Base-by-base conservation (phyloP, 1,284 basidiomycete species). In the Sanguinoderma infundibulare region DNA sequence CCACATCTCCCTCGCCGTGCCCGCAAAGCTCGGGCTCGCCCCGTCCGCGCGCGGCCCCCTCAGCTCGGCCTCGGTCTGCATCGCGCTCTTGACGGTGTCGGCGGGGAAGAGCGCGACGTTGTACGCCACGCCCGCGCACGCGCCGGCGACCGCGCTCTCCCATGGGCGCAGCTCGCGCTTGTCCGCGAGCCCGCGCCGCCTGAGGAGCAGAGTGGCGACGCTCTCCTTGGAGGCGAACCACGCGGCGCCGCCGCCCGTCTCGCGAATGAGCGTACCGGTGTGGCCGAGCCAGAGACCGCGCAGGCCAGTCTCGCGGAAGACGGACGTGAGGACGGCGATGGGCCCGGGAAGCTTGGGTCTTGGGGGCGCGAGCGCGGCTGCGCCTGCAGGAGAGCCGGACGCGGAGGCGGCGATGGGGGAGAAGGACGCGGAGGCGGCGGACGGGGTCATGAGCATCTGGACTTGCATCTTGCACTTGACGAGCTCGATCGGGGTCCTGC, bases 401-500 rank as follows among this genome's bases (percentile, higher is more conserved):
- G 64, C 59, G 28, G 71, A 60, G 58, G 72, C 57, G 60, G 65
- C 65, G 15, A 20, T 15, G 22, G 42, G 2, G 24, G 38, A n/a
- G 38, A 39, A 39, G 38, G n/a, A n/a, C 50, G 68, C 53, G 50
- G 69, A 34, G 57, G 69, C 56, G 17, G 69, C 28, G 42, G 75
- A 67, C 34, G 77, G 71, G 4, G 79, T 67, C 46, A 82, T 78
- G 40, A 94, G 83, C 85, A 95, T 92, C 76, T 96, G 94, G 3
- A 96, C 94, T 79, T 97, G 97, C 94, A 96, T 96, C 72, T 94
- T 91, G 76, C 94, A 96, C 79, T 97, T 97, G 69, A 97, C 86
- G 59, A 95, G 87, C 75, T 97, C 95, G 65, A 96, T 90, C 1
- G 94, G 95, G 1, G 94, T 96, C 54, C 91, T 92, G 68, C 0